Evolutionary conservation across 1,139 yeast species (phyloP), one percentile per base, ranked within the genome.

Genomic region (Kluyveromyces sp.): DNA sequence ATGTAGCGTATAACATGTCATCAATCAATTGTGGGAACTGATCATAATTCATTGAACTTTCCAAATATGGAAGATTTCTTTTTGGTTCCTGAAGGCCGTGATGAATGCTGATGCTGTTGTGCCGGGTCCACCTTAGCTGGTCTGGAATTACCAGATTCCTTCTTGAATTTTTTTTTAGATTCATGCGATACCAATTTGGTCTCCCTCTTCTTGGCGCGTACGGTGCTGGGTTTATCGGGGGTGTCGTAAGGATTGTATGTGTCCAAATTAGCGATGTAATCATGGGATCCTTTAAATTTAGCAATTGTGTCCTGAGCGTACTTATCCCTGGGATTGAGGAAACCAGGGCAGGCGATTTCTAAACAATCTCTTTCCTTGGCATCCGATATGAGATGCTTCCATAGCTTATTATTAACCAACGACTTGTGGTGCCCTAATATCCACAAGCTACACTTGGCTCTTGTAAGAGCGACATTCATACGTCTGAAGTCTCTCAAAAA

Each of bases 361-460:
- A 68, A 50, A 49, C 68, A 57, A 12, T 61, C 53, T 52, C 95
- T 68, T 0, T 63, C 56, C 36, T 66, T 65, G 0, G 95, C 94
- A 67, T 87, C 80, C 0, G 64, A 60, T 18, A 86, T 70, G 42
- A 88, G 67, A 47, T 77, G 70, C 20, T 64, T 68, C 96, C 96
- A 88, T 1, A 85, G 77, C 19, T 68, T 70, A 56, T 86, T 83
- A 45, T 76, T 67, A 15, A 62, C 57, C 51, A 89, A 72, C 0
- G 94, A 78, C 9, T 69, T 68, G 36, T 71, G 77, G 56, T 86
- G 82, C 19, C 99, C 99, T 28, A 94, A 66, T 47, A 94, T 80
- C 97, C 97, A 92, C 50, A 94, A 67, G 0, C 97, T 84, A 1
- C 95, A 75, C 53, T 83, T 78, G 0, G 98, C 97, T 70, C 99